Evolutionary conservation across 306 rosid genomes (phyloP).

Genomic region (Dryas drummondii): DNA sequence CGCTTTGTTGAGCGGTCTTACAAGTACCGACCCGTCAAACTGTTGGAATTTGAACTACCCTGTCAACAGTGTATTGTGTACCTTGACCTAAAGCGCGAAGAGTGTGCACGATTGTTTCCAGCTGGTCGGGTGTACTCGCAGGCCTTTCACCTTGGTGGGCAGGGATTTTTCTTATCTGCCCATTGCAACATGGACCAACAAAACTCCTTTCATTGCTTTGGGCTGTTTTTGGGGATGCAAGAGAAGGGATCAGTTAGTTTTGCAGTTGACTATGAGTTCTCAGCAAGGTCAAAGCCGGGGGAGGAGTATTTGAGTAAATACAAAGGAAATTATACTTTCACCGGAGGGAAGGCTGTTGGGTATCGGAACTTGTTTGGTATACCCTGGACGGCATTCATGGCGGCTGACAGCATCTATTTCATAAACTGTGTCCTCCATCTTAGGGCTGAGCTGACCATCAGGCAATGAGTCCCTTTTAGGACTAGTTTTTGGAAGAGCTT

Average conservation of each 20-base stretch:
- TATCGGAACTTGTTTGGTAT: slow-evolving; percentile 36
- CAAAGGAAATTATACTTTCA: slow-evolving; percentile 43
- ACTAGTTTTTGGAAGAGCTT: neutral
- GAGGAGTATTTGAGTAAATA: slow-evolving; percentile 33
- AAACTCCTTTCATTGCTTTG: slow-evolving; percentile 40
- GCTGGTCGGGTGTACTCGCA: slow-evolving; percentile 37
- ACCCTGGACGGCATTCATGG: slow-evolving; percentile 41
- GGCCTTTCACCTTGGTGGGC: slow-evolving; percentile 40
- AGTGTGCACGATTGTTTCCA: slow-evolving; percentile 40
- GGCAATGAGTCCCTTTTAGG: slow-evolving; percentile 24
- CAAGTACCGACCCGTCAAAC: slow-evolving; percentile 45
- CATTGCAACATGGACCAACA: slow-evolving; percentile 54
- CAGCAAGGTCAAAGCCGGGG: slow-evolving; percentile 36
- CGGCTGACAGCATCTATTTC: slow-evolving; percentile 41
- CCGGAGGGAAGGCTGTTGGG: slow-evolving; percentile 51
- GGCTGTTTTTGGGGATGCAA: slow-evolving; percentile 43
- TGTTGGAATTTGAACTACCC: slow-evolving; percentile 42
- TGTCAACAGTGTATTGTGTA: slow-evolving; percentile 35
- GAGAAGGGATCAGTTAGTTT: slow-evolving; percentile 33
- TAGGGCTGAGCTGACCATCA: slow-evolving; percentile 44
- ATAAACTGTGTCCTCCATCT: slow-evolving; percentile 44
- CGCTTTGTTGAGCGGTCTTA: slow-evolving; percentile 47
- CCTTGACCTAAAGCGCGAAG: slow-evolving; percentile 48
- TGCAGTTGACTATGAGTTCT: slow-evolving; percentile 43
- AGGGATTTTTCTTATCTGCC: slow-evolving; percentile 47